Conservation (phyloP, 768 basidiomycete species). For the Symmetrospora coprosmae region DNA sequence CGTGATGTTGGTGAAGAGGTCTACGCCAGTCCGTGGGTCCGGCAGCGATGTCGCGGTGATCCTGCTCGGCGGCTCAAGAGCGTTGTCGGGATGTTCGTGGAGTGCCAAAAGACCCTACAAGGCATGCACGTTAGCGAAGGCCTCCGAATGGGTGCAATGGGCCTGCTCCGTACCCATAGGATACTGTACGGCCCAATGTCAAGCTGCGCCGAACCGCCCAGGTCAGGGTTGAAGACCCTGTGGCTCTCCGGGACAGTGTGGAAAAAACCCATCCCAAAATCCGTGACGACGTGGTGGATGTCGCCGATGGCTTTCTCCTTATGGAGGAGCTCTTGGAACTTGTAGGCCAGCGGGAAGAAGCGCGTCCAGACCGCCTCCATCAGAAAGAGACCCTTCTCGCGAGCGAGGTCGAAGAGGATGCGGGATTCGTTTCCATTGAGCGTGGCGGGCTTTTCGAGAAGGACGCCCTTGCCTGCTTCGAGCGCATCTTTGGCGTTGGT, state of each 20-base stretch:
- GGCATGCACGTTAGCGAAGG: not conserved
- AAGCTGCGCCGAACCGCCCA: conserved; percentile 36
- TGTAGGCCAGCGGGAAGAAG: conserved; percentile 35
- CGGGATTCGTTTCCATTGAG: conserved; percentile 35
- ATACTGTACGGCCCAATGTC: conserved; percentile 36
- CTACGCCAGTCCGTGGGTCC: conserved; percentile 26
- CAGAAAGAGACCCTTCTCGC: conserved; percentile 35
- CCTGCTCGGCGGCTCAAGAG: conserved; percentile 25
- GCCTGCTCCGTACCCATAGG: conserved; percentile 22
- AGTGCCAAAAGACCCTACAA: conserved; percentile 22
- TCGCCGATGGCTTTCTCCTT: conserved; percentile 34
- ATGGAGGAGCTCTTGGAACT: conserved; percentile 33
- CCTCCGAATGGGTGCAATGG: not conserved
- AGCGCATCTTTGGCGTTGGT: conserved; percentile 33
- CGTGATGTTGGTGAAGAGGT: conserved; percentile 29
- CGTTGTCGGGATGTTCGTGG: conserved; percentile 35
- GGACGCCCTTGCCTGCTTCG: conserved; percentile 35
- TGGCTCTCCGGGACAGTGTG: conserved; percentile 30
- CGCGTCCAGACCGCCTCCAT: conserved; percentile 39
- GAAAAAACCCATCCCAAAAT: conserved; percentile 33
- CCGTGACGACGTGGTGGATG: conserved; percentile 32
- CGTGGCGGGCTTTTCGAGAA: conserved; percentile 37
- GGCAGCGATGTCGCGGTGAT: conserved; percentile 31
- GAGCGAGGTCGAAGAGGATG: conserved; percentile 33
- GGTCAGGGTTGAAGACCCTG: conserved; percentile 33